phyloP scores from a whole-genome alignment of 2,329 filamentous ascomycete genomes.

The Calonectria multiphialidica region DNA sequence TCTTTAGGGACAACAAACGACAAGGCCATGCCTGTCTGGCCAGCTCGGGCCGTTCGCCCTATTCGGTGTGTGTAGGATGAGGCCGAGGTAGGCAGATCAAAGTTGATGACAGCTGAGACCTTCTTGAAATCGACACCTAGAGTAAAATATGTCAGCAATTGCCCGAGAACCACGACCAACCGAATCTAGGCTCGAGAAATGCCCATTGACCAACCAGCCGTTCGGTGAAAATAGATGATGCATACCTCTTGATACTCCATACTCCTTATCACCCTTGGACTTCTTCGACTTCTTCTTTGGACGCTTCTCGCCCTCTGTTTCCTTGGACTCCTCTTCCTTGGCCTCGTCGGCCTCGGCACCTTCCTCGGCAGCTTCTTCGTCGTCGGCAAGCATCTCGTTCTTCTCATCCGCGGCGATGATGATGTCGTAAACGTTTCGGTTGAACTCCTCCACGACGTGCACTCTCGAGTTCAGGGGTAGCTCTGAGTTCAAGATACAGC shows the following conservation, averaged over 20 bases:
- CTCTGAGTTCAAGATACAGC: slow-evolving; percentile 94
- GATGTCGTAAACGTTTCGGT: slow-evolving; percentile 96
- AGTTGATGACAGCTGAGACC: slow-evolving; percentile 94
- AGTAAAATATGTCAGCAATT: slow-evolving; percentile 29
- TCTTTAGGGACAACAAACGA: slow-evolving; percentile 91
- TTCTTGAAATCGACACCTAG: slow-evolving; percentile 90
- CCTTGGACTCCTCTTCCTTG: slow-evolving; percentile 35
- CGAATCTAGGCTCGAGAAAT: background rate
- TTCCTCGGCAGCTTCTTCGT: slow-evolving; percentile 60
- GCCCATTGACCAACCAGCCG: background rate
- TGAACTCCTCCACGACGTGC: slow-evolving; percentile 97
- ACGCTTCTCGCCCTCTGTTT: slow-evolving; percentile 43
- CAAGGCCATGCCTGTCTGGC: slow-evolving; percentile 93
- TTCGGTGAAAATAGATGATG: background rate
- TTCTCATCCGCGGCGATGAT: slow-evolving; percentile 97
- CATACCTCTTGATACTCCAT: slow-evolving; percentile 87
- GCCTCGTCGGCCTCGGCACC: slow-evolving; percentile 60
- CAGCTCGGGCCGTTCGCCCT: slow-evolving; percentile 90
- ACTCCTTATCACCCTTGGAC: slow-evolving; percentile 82
- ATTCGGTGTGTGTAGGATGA: slow-evolving; percentile 98
- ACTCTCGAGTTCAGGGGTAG: slow-evolving; percentile 92
- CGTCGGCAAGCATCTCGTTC: slow-evolving; percentile 82
- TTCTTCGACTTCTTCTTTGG: slow-evolving; percentile 58
- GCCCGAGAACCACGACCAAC: background rate
- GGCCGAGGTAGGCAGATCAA: slow-evolving; percentile 88